Base-by-base conservation (phyloP, 2,329 filamentous ascomycete species). In the Diaporthe batatas region DNA sequence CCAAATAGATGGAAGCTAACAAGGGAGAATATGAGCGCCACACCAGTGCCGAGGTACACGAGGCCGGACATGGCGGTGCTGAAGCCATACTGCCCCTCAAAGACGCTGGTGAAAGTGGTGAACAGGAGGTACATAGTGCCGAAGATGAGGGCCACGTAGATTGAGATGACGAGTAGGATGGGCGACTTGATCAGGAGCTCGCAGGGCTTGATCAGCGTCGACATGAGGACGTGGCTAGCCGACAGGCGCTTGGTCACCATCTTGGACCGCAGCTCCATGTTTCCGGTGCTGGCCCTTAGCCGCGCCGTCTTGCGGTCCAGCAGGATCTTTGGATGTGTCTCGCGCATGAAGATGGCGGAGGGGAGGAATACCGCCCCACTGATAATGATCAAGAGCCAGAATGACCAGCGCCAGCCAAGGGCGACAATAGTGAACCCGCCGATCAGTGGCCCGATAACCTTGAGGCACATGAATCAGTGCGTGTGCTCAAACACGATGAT, bases 171-270 rank as follows among this genome's bases (percentile, higher is more conserved):
- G 23, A 88, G 83, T 0, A 90, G 85, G 1, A 90, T 85, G 0
- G 88, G 87, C 57, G 89, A 88, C 1, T 85, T 83, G 73, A 86
- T 76, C 1, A 90, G 84, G 72, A 90, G 80, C 36, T 84, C 81
- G 1, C 86, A 51, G 0, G 88, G 88, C 76, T 78, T 73, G 77
- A 73, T 76, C 71, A 75, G 78, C 72, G 76, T 76, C 2, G 36
- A 32, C 5, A 23, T 16, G 36, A 71, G 58, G 3, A 71, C 36
- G 3, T 58, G 59, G 14, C n/a, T 21, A 1, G 59, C 25, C 0
- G 59, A 49, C 16, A 72, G 58, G 51, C 39, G 51, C 21, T 1
- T 14, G n/a, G 49, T 7, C 14, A 53, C 34, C 70, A 55, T 77
- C 74, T n/a, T 80, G 76, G 58, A 57, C 23, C 70, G 75, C 10